Percentiles rank a stretch among this genome's conserved stretches.
Evolutionary conservation across 306 rosid genomes (phyloP).

Genomic region (Vigna radiata): DNA sequence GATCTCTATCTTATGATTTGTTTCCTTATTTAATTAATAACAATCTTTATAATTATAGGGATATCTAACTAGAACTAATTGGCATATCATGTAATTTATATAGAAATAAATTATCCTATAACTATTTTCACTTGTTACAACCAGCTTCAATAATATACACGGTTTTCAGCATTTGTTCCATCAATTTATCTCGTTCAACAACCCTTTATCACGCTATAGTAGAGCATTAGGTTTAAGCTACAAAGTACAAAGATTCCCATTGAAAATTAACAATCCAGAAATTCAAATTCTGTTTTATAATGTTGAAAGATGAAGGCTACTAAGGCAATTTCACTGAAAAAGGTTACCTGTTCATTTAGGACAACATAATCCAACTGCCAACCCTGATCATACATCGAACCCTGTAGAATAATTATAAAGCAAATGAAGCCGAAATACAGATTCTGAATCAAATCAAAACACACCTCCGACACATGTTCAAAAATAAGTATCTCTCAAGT

Average conservation of each 20-base stretch:
- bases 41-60: no score
- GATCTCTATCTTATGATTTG: no score
- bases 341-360: slow-evolving; percentile 65
- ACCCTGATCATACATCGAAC: slow-evolving; percentile 70
- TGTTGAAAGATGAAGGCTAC: slow-evolving; percentile 17
- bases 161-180: no score
- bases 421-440: slow-evolving; percentile 41
- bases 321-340: slow-evolving; percentile 18
- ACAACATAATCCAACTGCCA: slow-evolving; percentile 76
- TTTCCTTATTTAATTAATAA: no score
- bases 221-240: slow-evolving; percentile 5
- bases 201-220: background rate
- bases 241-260: background rate
- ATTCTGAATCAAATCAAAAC: slow-evolving; percentile 18
- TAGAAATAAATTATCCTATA: no score
- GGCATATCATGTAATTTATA: no score
- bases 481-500: slow-evolving; percentile 10
- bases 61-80: no score
- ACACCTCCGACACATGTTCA: background rate
- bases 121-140: no score
- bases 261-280: background rate
- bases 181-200: no score
- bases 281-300: slow-evolving; percentile 6
- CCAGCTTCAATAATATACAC: no score
- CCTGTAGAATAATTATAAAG: slow-evolving; percentile 58